Percentiles rank a stretch among this genome's conserved stretches.
Conservation (phyloP, 768 basidiomycete species). For the Clathrus columnatus region DNA sequence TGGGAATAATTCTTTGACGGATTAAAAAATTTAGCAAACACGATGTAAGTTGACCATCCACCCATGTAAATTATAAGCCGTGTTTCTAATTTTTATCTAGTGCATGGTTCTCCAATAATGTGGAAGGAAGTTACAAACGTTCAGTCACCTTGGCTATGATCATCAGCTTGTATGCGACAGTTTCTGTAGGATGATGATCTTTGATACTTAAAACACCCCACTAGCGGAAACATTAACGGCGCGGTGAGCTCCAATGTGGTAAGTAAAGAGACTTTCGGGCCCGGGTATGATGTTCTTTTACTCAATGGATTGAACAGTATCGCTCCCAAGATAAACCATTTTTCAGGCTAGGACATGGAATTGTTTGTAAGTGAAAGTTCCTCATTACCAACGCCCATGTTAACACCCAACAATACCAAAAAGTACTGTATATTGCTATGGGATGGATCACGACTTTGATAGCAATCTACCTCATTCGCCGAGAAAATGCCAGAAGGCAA, state of each 20-base stretch:
- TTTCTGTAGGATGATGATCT: neutral
- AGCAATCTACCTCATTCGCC: constrained; percentile 36
- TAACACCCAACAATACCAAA: neutral
- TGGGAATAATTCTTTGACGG: neutral
- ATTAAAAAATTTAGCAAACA: constrained; percentile 38
- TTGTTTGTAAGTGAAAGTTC: constrained; percentile 32
- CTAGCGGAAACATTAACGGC: constrained; percentile 64
- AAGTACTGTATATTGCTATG: constrained; percentile 57
- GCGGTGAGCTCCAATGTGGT: constrained; percentile 72
- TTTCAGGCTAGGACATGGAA: constrained; percentile 52
- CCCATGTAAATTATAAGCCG: neutral
- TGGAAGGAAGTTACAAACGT: constrained; percentile 70
- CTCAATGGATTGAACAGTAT: constrained; percentile 32
- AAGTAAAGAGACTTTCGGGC: constrained; percentile 23
- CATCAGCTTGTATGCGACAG: constrained; percentile 45
- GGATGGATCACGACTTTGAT: constrained; percentile 42
- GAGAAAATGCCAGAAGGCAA: constrained; percentile 59
- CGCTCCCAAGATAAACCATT: constrained; percentile 57
- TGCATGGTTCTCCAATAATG: constrained; percentile 58
- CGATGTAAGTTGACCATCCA: constrained; percentile 32
- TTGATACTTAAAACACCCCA: neutral
- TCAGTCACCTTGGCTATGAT: constrained; percentile 64
- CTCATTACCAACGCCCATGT: neutral
- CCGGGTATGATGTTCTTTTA: neutral
- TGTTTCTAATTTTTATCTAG: constrained; percentile 16